Evolutionary conservation across 2,329 filamentous ascomycete species (phyloP).

Genomic region (Penicillium digitatum): DNA sequence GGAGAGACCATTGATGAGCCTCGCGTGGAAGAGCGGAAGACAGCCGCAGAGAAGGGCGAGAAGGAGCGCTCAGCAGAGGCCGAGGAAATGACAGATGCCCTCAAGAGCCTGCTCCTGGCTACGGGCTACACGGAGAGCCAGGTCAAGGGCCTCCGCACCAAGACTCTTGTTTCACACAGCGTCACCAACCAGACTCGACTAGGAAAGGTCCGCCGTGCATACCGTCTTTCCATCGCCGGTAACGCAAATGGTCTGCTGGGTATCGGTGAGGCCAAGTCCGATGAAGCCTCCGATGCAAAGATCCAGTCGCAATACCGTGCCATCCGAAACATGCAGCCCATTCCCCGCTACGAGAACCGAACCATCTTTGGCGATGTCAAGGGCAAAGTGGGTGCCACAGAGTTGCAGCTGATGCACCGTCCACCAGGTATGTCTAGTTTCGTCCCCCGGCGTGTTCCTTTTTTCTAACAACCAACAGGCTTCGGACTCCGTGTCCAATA

Average conservation of each 20-base stretch:
- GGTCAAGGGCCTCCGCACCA: conserved; percentile 57
- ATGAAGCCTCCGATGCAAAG: conserved; percentile 63
- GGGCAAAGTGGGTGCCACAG: conserved; percentile 81
- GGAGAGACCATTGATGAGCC: conserved; percentile 36
- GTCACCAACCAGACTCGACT: conserved; percentile 94
- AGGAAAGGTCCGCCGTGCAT: conserved; percentile 79
- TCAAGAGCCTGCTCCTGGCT: conserved; percentile 53
- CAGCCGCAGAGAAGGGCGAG: conserved; percentile 26
- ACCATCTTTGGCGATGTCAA: conserved; percentile 85
- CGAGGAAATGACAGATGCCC: conserved; percentile 36
- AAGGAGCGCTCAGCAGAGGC: conserved; percentile 27
- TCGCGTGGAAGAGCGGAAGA: conserved; percentile 24
- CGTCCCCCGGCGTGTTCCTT: background rate
- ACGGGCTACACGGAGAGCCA: conserved; percentile 52
- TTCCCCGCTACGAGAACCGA: conserved; percentile 82
- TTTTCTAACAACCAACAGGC: conserved; percentile 52
- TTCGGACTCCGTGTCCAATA: conserved; percentile 90
- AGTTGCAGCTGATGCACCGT: conserved; percentile 74
- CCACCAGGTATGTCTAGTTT: conserved; percentile 69
- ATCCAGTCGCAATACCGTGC: conserved; percentile 74
- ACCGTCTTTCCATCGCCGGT: conserved; percentile 76
- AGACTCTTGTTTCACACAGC: conserved; percentile 67
- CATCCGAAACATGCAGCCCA: conserved; percentile 88
- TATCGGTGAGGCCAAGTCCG: conserved; percentile 83
- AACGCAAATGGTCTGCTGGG: conserved; percentile 83